phyloP scores from a whole-genome alignment of 2,329 filamentous ascomycete species.

The Arthrinium phaeospermum region DNA sequence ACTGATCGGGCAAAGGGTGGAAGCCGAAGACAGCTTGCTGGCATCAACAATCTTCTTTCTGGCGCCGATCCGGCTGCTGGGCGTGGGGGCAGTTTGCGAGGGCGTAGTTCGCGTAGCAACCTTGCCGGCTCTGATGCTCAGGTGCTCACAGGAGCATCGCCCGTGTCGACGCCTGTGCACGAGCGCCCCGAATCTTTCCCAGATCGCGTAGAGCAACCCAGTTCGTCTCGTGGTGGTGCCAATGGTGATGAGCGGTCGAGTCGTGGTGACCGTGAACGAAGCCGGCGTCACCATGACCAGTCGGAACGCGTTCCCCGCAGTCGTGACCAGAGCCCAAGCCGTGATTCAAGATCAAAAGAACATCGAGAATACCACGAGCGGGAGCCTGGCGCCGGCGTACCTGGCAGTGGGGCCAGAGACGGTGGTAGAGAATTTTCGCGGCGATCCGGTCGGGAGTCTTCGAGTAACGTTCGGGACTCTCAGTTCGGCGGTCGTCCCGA shows the following conservation, averaged over 20 bases:
- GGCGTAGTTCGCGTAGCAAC: constrained; percentile 46
- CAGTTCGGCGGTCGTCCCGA: constrained; percentile 32
- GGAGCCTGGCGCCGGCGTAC: constrained; percentile 36
- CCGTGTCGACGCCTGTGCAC: constrained; percentile 52
- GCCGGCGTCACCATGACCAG: constrained; percentile 49
- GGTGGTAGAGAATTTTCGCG: constrained; percentile 37
- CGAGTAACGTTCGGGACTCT: constrained; percentile 29
- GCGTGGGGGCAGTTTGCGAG: constrained; percentile 44
- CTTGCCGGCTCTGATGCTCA: constrained; percentile 62
- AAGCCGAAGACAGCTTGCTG: constrained; percentile 59
- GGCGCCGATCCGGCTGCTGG: constrained; percentile 52
- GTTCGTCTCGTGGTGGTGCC: constrained; percentile 38
- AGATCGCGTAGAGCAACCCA: constrained; percentile 34
- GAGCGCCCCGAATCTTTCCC: constrained; percentile 55
- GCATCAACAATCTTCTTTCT: constrained; percentile 64
- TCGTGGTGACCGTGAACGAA: constrained; percentile 43
- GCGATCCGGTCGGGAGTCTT: constrained; percentile 35
- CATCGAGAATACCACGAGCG: constrained; percentile 52
- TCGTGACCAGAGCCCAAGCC: constrained; percentile 53
- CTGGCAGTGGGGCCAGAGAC: neutral
- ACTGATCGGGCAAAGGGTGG: constrained; percentile 44
- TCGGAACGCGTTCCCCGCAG: constrained; percentile 50
- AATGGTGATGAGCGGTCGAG: constrained; percentile 40
- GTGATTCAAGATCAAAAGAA: constrained; percentile 49
- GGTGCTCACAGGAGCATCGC: constrained; percentile 60